phyloP scores from a whole-genome alignment of 2,329 filamentous ascomycete species.

The Metarhizium brunneum region DNA sequence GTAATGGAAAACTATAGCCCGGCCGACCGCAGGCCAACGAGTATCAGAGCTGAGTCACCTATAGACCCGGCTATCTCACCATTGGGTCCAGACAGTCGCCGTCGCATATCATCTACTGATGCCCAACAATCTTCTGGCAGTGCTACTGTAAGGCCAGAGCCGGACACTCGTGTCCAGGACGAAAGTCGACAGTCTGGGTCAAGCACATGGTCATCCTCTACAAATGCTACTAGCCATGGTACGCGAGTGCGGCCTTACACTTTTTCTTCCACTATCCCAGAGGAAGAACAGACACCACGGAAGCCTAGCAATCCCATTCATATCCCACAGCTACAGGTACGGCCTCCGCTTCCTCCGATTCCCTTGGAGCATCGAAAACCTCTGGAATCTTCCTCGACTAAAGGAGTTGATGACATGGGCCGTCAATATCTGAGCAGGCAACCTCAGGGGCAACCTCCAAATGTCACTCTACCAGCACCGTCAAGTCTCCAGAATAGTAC shows the following conservation, averaged over 20 bases:
- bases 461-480: neutral
- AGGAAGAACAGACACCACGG: slow-evolving; percentile 4
- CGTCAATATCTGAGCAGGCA: slow-evolving; percentile 6
- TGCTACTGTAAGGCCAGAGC: slow-evolving; percentile 3
- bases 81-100: neutral
- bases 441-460: neutral
- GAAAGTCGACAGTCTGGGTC: slow-evolving; percentile 9
- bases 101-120: neutral
- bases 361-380: neutral
- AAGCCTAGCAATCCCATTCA: neutral
- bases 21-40: slow-evolving; percentile 13
- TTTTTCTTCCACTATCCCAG: slow-evolving; percentile 9
- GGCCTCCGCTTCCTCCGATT: slow-evolving; percentile 1
- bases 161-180: slow-evolving; percentile 6
- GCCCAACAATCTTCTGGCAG: slow-evolving; percentile 2
- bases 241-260: slow-evolving; percentile 6
- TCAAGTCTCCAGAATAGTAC: neutral
- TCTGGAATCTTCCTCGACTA: neutral
- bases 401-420: slow-evolving; percentile 6
- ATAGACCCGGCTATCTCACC: slow-evolving; percentile 10
- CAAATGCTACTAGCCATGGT: slow-evolving; percentile 6
- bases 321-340: slow-evolving; percentile 6
- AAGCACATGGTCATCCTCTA: slow-evolving; percentile 9
- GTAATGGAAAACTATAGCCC: slow-evolving; percentile 10
- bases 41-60: slow-evolving; percentile 8